Base-by-base conservation (phyloP, 2,329 filamentous ascomycete species). In the Trichophyton mentagrophytes region DNA sequence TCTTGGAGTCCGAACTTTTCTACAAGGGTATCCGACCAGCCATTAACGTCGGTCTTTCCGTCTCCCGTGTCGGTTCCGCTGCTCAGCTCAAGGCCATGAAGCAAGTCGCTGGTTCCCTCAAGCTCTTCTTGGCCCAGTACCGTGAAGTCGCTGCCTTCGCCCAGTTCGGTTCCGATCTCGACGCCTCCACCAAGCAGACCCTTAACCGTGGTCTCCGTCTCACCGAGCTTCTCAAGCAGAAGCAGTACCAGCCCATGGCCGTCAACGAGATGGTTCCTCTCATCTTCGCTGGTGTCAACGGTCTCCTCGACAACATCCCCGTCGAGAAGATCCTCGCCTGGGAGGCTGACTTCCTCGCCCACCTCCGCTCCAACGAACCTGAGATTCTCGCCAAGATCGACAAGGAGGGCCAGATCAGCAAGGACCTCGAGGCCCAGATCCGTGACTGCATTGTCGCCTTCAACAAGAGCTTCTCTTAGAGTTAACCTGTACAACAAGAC, bases 51-150 rank as follows among this genome's bases (percentile, higher is more conserved):
- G 93, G 93, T 93, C 89, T 99, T 71, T 99, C 93, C 73, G 93
- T 99, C 72, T 99, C 93, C 70, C 93, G 93, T 89, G 93, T 99
- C 87, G 93, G 93, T 78, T 99, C 93, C 74, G 90, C 93, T 77
- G 93, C 93, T 76, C 93, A 99, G 85, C 85, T 97, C 79, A 99
- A 97, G 89, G 91, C 93, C 81, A 99, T 99, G 93, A 99, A 99
- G 87, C 93, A 99, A 85, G 93, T 99, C 72, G 93, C 93, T 74
- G 93, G 93, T 85, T 97, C 92, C 70, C 84, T 99, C 76, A 99
- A 99, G 87, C 90, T 99, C 72, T 99, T 97, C 90, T 89, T 99
- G 88, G 93, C 93, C 73, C 93, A 99, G 83, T 99, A 99, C 86
- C 93, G 93, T 93, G 93, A 99, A 81, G 93, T 99, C 66, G 93